These are phyloP conservation scores for Gentiana macrophylla DNA, from an alignment of 257 asterid genomes.

Conservation along the genomic window DNA sequence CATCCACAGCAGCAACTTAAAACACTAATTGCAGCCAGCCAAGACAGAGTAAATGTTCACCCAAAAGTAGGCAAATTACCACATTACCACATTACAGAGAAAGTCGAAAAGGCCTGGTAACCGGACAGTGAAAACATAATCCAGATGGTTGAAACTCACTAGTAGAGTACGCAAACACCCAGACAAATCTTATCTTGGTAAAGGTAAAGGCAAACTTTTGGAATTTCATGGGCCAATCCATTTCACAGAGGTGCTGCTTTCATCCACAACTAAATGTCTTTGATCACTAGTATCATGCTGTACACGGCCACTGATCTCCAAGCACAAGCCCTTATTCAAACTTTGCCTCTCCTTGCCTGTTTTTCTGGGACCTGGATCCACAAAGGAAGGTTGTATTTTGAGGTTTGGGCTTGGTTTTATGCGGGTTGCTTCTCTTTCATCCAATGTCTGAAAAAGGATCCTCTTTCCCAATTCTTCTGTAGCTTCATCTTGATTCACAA, in stretches of 20 bases:
- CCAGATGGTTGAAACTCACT: too few species aligned
- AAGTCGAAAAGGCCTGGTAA: too few species aligned
- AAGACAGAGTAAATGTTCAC: too few species aligned
- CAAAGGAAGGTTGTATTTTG: constrained; percentile 65
- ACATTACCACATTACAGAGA: too few species aligned
- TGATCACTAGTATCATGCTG: constrained; percentile 51
- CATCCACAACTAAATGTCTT: constrained; percentile 3
- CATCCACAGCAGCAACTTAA: too few species aligned
- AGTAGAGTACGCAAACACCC: too few species aligned
- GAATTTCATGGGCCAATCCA: too few species aligned
- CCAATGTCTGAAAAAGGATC: constrained; percentile 48
- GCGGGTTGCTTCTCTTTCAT: constrained; percentile 48
- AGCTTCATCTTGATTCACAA: constrained; percentile 70
- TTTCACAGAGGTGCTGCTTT: neutral
- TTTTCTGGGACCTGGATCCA: constrained; percentile 64
- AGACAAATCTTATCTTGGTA: too few species aligned
- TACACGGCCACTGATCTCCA: constrained; percentile 90
- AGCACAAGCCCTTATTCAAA: constrained; percentile 45
- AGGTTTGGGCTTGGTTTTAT: constrained; percentile 70
- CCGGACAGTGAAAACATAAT: too few species aligned
- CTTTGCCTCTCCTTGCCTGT: constrained; percentile 34
- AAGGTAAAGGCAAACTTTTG: too few species aligned
- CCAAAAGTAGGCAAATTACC: too few species aligned
- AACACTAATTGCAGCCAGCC: too few species aligned
- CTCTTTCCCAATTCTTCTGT: constrained; percentile 54